Evolutionary conservation across 768 basidiomycete species (phyloP), one percentile per base, ranked within the genome.

Genomic region (Leccinum sublutescens): DNA sequence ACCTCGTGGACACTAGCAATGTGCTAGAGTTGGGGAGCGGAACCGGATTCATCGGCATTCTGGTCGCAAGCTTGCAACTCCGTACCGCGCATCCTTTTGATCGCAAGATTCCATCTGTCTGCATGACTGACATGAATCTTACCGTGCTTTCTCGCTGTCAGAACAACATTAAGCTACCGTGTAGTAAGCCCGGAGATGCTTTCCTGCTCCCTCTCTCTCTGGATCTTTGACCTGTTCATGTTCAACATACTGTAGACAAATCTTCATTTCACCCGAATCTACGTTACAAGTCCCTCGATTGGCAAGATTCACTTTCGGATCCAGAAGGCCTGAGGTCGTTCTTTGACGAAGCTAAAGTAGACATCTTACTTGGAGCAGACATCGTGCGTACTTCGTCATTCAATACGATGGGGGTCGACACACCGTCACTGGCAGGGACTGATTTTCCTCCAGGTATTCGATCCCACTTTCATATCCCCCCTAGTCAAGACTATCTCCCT

Each of bases 21-120:
- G 77, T 91, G 7, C 79, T 93, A 10, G 91, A 93, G 68, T 77
- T 93, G 1, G 91, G 91, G 11, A 86, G 84, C 6, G 91, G 91
- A 1, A 77, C 79, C 3, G 91, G 91, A n/a, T 87, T 91, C 64
- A 75, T 92, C 15, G 91, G 89, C 4, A 81, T 83, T 40, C 70
- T 91, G 7, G 69, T 84, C 31, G 84, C 83, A 0, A 77, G 77
- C 47, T 69, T 91, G 15, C 91, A 93, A 23, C 51, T 63, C n/a
- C 58, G 38, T 53, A 38, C 54, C 17, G 36, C 33, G n/a, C 53
- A 7, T 52, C 40, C 54, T n/a, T 10, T 33, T 27, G 45, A 56
- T 34, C 23, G n/a, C 54, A 45, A 49, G 15, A 23, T 45, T 54
- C 49, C 69, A 49, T 59, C 67, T 4, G 48, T 88, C 9, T 79